A percentile compares a stretch with the other conserved stretches of the same genome.
phyloP scores from a whole-genome alignment of 2,329 filamentous ascomycete genomes.

The Graphium sp. region DNA sequence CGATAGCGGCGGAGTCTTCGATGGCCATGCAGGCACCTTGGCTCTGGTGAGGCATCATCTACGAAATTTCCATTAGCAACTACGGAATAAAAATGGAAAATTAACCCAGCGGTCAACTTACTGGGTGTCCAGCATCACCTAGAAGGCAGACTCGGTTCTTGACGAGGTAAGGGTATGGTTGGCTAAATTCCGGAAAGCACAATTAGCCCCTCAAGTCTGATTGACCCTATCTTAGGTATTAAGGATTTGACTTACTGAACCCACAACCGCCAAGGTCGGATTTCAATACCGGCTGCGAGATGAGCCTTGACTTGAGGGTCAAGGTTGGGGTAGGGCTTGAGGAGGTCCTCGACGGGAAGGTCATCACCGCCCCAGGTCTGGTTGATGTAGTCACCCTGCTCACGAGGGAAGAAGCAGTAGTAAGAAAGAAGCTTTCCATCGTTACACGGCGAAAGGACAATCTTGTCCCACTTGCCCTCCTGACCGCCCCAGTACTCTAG shows the following conservation, averaged over 20 bases:
- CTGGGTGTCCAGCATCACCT: conserved; percentile 50
- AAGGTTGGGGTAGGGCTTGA: conserved; percentile 41
- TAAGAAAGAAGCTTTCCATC: conserved; percentile 47
- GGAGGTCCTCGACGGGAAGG: conserved; percentile 36
- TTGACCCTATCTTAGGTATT: too few relatives aligned
- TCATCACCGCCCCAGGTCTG: conserved; percentile 42
- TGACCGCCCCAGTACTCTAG: conserved; percentile 58
- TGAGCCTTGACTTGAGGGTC: conserved; percentile 39
- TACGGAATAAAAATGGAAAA: too few relatives aligned
- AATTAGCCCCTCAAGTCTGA: too few relatives aligned
- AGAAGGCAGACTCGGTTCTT: conserved; percentile 36
- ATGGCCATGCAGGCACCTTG: conserved; percentile 56
- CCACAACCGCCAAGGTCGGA: conserved; percentile 50
- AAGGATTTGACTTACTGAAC: conserved; percentile 23
- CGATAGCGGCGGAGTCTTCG: conserved; percentile 46
- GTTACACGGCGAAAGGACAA: conserved; percentile 54
- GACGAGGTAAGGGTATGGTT: conserved; percentile 39
- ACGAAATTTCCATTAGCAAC: not conserved
- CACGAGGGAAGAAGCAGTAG: conserved; percentile 50
- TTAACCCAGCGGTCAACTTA: too few relatives aligned
- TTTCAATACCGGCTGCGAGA: conserved; percentile 41
- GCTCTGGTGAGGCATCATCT: conserved; percentile 53
- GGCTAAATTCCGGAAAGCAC: conserved; percentile 13
- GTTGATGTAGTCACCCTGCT: conserved; percentile 39
- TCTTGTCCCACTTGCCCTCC: conserved; percentile 48